Base-by-base conservation (phyloP, 768 basidiomycete genomes). In the Tylopilus balloui region DNA sequence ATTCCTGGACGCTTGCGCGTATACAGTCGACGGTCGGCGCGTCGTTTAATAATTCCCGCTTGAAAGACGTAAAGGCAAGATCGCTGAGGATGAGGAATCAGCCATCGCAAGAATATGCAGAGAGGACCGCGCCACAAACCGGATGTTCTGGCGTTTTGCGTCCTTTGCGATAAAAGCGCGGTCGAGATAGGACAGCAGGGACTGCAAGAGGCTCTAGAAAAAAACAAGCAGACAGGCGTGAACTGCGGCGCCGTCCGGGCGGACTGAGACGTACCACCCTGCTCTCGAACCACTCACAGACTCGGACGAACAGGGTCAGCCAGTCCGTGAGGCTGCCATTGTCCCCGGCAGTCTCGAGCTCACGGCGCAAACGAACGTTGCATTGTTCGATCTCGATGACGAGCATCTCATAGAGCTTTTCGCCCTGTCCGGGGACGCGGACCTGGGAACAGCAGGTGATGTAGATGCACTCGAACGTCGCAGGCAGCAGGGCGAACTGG, bases 181-280 rank as follows among this genome's bases (percentile, higher is more conserved):
- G 60, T 92, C 88, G 43, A 92, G 66, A 62, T 84, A 86, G 3
- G 86, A 78, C 44, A 90, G 66, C 21, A 90, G 66, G 0, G 83
- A 83, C 52, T 77, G 68, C 3, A 90, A 60, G 17, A 88, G 66
- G 4, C 69, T 64, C 86, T 88, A 53, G 20, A 53, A n/a, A n/a
- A n/a, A n/a, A n/a, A 36, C 29, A 10, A 35, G 10, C 15, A 34
- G 51, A 12, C 5, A 38, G 14, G 46, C 13, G 14, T 46, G 28
- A 17, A 24, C 13, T 3, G 31, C 28, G 9, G 28, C 45, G 13
- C 15, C 17, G 35, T 52, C 10, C 10, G n/a, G 9, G 15, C 7
- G 7, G 45, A 36, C 6, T 3, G 32, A 8, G 41, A 75, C 80
- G 66, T 63, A 87, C 86, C 54, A 88, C 73, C 61, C 79, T 75